Base-by-base conservation (phyloP, 129 eudicot genomes). In the Helichrysum umbraculigerum region DNA sequence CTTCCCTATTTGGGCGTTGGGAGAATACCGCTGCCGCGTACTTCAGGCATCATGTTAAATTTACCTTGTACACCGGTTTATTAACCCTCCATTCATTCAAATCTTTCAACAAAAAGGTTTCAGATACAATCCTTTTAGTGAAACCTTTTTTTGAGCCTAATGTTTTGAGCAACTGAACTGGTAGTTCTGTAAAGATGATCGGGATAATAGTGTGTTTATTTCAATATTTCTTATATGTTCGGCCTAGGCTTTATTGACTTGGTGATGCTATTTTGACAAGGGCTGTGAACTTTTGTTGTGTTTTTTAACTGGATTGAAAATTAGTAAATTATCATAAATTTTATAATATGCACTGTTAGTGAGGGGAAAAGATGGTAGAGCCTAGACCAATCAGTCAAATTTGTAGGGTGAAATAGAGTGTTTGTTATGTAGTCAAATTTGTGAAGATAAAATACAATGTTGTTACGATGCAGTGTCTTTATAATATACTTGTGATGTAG, bases 1-100 rank as follows among this genome's bases (percentile, higher is more conserved):
- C 71, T 92, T 92, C 83, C 96, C 98, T 4, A 90, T 90, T 6
- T 93, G 98, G 96, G 98, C 96, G 4, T 77, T 90, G 33, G 98
- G 98, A 58, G 94, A 90, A 68, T 92, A 86, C 72, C 91, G 89
- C 0, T 68, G 79, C 61, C 86, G 83, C 64, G 91, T 89, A 56
- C 92, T 87, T 65, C 44, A 73, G 66, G 64, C 62, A 8, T 69
- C n/a, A 15, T 66, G 71, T 19, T 78, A 17, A 70, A 42, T 20
- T 69, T 69, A 56, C 35, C 52, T 58, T 39, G 12, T 35, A 37
- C 42, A 17, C 44, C 3, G 69, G 28, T 11, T 17, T 51, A 22
- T 37, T 64, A 62, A 64, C 72, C 51, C 16, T 63, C 44, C 39
- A 22, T 71, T 71, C 71, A 72, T 71, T 79, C 21, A 10, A 64